Evolutionary conservation across 306 rosid genomes (phyloP), one percentile per base, ranked within the genome.

Genomic region (Dicorynia guianensis): DNA sequence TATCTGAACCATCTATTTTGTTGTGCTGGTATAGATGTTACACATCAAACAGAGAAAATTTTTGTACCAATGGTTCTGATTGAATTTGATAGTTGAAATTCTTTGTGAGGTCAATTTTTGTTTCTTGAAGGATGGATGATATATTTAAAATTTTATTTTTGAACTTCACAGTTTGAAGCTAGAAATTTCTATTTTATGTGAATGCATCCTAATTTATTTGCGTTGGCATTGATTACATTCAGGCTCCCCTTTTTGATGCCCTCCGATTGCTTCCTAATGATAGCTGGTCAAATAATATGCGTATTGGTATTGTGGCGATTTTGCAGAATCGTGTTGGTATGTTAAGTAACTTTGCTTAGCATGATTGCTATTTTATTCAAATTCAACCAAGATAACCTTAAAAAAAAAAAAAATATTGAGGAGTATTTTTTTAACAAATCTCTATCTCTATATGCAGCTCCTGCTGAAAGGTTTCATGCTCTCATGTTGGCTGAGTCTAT

Each of bases 251-350:
- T 72, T 75, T 72, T 81, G 73, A 85, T 50, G 81, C 88, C 25
- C 89, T 92, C 58, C 85, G 63, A 68, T 67, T 33, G 63, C 80
- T 86, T 71, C 83, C 93, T 25, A 74, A 83, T 46, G 84, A 79
- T 15, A 69, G 76, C 77, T 92, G 95, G 89, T 77, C 92, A 71
- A 57, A 82, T 68, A 69, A 85, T 75, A 76, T 88, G 82, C 97
- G 90, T 43, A 78, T 72, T 84, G 98, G 98, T 70, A 74, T 95
- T 40, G 80, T 85, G 63, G 96, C 92, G 33, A 76, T 95, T 87
- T 82, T 95, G 76, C 98, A 92, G 79, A 95, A 88, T 69, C 97
- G 92, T 71, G 96, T 89, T 69, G 98, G 98, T 92, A 91, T 59
- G 89, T 53, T 63, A 47, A 71, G 78, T 65, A 36, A 81, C 50